Conservation (phyloP, 2,329 filamentous ascomycete species). For the Hysterium pulicare region DNA sequence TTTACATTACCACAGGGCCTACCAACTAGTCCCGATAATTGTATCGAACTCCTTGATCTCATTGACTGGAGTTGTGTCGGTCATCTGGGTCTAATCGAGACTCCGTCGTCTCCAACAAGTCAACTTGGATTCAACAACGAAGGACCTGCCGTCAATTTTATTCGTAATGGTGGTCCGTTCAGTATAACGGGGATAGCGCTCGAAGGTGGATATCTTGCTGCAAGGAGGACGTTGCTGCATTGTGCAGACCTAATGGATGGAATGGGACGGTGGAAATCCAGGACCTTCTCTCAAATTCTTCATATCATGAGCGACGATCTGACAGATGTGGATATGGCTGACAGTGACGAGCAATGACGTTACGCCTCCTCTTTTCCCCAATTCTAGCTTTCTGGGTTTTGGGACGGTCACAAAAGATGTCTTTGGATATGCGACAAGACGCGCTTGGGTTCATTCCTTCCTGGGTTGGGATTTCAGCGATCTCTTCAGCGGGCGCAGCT, state of each 20-base stretch:
- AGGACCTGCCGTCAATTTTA: constrained; percentile 41
- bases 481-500: neutral
- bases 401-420: too few relatives aligned
- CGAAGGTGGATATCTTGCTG: constrained; percentile 50
- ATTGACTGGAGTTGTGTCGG: constrained; percentile 50
- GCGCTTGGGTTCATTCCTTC: neutral
- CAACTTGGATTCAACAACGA: constrained; percentile 24
- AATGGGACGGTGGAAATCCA: constrained; percentile 50
- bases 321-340: constrained; percentile 31
- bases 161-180: constrained; percentile 48
- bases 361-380: too few relatives aligned
- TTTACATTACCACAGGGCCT: constrained; percentile 42
- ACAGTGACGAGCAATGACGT: constrained; percentile 26
- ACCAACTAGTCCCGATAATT: constrained; percentile 29
- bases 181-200: constrained; percentile 48
- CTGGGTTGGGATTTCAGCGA: neutral
- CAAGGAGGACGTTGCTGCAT: constrained; percentile 50
- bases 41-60: constrained; percentile 49
- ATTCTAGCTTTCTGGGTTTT: too few relatives aligned
- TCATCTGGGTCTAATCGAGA: constrained; percentile 44
- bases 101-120: constrained; percentile 13
- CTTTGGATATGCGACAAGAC: too few relatives aligned
- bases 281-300: constrained; percentile 50
- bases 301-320: constrained; percentile 55
- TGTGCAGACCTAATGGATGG: constrained; percentile 53